Evolutionary conservation across 495 filamentous ascomycete species (phyloP), one percentile per base, ranked within the genome.

Genomic region (Neurospora sp.): DNA sequence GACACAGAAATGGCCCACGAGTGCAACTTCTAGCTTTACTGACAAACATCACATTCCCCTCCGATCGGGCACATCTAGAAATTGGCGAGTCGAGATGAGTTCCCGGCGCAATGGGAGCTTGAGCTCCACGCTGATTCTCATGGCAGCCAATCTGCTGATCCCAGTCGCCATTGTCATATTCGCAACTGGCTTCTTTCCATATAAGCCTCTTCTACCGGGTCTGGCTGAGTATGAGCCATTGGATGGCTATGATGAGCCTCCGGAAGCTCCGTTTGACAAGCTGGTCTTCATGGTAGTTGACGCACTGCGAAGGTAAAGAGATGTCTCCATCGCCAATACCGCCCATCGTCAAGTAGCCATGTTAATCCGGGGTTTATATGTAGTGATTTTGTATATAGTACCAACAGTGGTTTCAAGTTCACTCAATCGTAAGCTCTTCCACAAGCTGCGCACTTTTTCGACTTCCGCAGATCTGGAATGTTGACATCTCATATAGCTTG

Each of bases 221-320:
- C 83, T 94, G 59, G 94, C 94, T 20, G 84, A 84, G 35, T 91
- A 89, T 79, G 84, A 88, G 71, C 75, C 83, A 17, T 72, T 82
- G 35, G 35, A 73, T 40, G 82, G 81, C 9, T 81, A 87, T 78
- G 84, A 80, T 16, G 78, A 85, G 4, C 84, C 83, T 53, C 87
- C 86, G 39, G 82, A 87, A 59, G 86, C 91, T 31, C 86, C 89
- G 3, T 99, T 99, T 80, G 90, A 98, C 76, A 94, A 90, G 76
- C 84, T 98, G 69, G 86, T 99, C 69, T 97, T 99, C 81, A 98
- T 99, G 95, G 96, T 99, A 9, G 88, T 99, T 9, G 96, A 99
- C 87, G 94, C 96, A 41, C 82, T 98, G 76, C 85, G 94, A 78
- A 97, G 93, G 94, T 97, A 85, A 69, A 61, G 8, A 8, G 12